Base-by-base conservation (phyloP, 345 rosid genomes). In the Citrus hindsii region DNA sequence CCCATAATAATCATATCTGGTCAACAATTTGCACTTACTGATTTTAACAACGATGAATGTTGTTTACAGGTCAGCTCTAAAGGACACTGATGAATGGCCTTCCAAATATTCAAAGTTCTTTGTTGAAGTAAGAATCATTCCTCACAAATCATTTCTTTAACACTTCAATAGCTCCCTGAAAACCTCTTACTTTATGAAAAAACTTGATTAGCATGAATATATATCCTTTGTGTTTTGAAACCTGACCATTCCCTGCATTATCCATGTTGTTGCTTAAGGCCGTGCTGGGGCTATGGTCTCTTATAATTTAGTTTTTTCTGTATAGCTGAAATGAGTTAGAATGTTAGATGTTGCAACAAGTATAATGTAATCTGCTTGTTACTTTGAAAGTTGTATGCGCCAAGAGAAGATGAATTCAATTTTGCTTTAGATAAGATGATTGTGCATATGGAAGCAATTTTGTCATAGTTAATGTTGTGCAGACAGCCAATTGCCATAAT, bases 41-140 rank as follows among this genome's bases (percentile, higher is more conserved):
- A 58, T 70, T 48, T 19, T 35, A 24, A 69, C 63, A 24, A 59
- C 1, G 0, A 5, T 2, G 4, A 65, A 2, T 60, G 7, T 46
- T 80, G 51, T 51, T 73, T 82, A 16, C 84, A 95, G 97, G 88
- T 96, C 98, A 82, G 93, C 92, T 71, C 94, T 96, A 30, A 92
- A 91, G 75, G 99, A 96, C 56, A 79, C 88, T 24, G 99, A 96
- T 28, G 97, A 96, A 83, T 96, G 99, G 99, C 98, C 98, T 77
- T 96, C 99, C 78, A 96, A 94, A 83, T 92, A 90, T 81, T 94
- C 98, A 19, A 96, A 96, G 90, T 87, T 94, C 77, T 92, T 94
- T 64, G 77, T 96, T 40, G 92, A 96, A 86, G 99, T 94, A 82
- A 83, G 89, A 62, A 37, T 65, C 4, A 21, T 67, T 67, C 60